A percentile compares a stretch with the other conserved stretches of the same genome.
These are phyloP conservation scores for Suhomyces sp. DNA, from an alignment of 805 yeast genomes.

Conservation along the genomic window DNA sequence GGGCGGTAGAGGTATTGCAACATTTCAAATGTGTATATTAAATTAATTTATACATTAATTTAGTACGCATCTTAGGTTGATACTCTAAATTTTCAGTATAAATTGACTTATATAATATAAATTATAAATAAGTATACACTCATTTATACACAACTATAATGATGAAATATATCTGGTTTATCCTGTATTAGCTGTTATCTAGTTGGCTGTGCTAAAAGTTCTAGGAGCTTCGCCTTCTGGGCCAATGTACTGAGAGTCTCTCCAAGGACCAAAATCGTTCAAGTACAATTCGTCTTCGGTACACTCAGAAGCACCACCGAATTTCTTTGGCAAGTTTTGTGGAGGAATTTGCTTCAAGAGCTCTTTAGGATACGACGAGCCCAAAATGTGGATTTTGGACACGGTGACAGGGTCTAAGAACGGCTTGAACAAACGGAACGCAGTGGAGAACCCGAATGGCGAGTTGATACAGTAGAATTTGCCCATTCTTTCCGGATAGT, in stretches of 20 bases:
- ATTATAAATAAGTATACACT: too few relatives aligned
- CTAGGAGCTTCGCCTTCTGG: constrained; percentile 94
- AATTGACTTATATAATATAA: neutral
- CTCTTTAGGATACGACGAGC: constrained; percentile 75
- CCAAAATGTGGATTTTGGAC: constrained; percentile 85
- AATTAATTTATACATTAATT: too few relatives aligned
- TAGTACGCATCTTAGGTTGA: too few relatives aligned
- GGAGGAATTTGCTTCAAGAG: constrained; percentile 89
- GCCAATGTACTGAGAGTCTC: constrained; percentile 82
- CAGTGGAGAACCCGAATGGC: constrained; percentile 95
- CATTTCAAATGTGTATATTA: too few relatives aligned
- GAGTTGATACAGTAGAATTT: constrained; percentile 93
- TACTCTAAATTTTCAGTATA: neutral
- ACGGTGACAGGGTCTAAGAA: constrained; percentile 98
- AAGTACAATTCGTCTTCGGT: constrained; percentile 78
- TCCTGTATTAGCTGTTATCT: neutral
- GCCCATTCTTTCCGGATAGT: constrained; percentile 99
- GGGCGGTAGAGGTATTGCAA: too few relatives aligned
- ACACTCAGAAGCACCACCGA: constrained; percentile 78
- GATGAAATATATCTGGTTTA: neutral
- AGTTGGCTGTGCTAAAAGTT: constrained; percentile 15
- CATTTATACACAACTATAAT: neutral
- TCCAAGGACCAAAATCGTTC: constrained; percentile 97
- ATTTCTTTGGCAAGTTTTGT: constrained; percentile 86
- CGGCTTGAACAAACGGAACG: constrained; percentile 86